Conservation (phyloP, 1,284 basidiomycete species). For the Anthracocystis walkeri region DNA sequence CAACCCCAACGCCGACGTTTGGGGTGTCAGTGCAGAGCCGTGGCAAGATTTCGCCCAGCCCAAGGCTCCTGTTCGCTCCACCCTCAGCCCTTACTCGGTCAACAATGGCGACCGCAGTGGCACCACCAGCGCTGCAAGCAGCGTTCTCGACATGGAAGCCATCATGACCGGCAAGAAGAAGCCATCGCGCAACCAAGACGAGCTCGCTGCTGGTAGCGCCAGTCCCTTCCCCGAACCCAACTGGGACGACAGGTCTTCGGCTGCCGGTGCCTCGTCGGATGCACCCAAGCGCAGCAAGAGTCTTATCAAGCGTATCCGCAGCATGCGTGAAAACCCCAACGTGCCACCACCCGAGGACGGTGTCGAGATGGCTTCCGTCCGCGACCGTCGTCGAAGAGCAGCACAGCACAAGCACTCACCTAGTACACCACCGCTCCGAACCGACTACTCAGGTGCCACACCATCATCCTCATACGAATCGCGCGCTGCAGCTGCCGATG, state of each 20-base stretch:
- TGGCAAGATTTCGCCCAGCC: slow-evolving; percentile 68
- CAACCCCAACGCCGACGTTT: slow-evolving; percentile 65
- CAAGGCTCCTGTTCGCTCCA: slow-evolving; percentile 34
- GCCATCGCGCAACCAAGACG: slow-evolving; percentile 20
- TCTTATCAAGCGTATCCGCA: slow-evolving; percentile 61
- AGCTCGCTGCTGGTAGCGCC: slow-evolving; percentile 48
- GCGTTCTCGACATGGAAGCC: slow-evolving; percentile 64
- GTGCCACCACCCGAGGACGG: slow-evolving; percentile 57
- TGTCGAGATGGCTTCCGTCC: slow-evolving; percentile 46
- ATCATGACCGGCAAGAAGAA: slow-evolving; percentile 62
- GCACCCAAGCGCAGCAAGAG: slow-evolving; percentile 60
- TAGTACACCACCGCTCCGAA: slow-evolving; percentile 45
- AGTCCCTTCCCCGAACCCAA: slow-evolving; percentile 60
- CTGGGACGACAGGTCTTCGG: slow-evolving; percentile 28
- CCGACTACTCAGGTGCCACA: slow-evolving; percentile 5
- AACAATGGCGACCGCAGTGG: slow-evolving; percentile 41
- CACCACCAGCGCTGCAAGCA: slow-evolving; percentile 56
- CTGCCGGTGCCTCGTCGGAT: slow-evolving; percentile 12
- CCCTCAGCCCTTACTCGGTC: slow-evolving; percentile 47
- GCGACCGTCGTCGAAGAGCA: slow-evolving; percentile 29
- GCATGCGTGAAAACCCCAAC: slow-evolving; percentile 60
- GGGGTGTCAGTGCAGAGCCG: slow-evolving; percentile 65
- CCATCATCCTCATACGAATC: slow-evolving; percentile 19
- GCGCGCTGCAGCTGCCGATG: slow-evolving; percentile 39
- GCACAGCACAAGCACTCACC: slow-evolving; percentile 55